Percentiles rank a stretch among this genome's conserved stretches.
These are phyloP conservation scores for Petasospora rhodanensis DNA, from an alignment of 1,139 yeast genomes.

Conservation along the genomic window DNA sequence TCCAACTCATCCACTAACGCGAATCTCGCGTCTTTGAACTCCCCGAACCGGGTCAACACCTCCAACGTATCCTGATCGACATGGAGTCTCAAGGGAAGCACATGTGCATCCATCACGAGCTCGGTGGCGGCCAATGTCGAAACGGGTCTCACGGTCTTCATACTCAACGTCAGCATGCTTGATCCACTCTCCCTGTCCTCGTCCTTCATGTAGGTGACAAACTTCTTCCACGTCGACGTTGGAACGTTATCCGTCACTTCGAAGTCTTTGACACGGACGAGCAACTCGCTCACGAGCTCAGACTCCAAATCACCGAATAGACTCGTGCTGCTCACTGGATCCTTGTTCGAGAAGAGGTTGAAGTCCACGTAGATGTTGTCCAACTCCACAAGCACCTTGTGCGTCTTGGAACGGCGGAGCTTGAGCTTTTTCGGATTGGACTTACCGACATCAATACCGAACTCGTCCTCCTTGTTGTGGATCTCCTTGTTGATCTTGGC, in stretches of 20 bases:
- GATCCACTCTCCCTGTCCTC: slow-evolving; percentile 66
- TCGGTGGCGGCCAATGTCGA: slow-evolving; percentile 67
- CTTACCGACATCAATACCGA: slow-evolving; percentile 17
- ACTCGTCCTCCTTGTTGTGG: slow-evolving; percentile 26
- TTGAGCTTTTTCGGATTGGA: slow-evolving; percentile 39
- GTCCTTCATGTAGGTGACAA: slow-evolving; percentile 64
- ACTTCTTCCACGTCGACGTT: slow-evolving; percentile 88
- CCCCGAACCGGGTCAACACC: slow-evolving; percentile 72
- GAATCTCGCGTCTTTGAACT: slow-evolving; percentile 72
- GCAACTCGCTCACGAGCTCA: slow-evolving; percentile 46
- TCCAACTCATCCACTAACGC: slow-evolving; percentile 47
- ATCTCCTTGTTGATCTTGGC: slow-evolving; percentile 49
- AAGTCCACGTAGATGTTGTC: slow-evolving; percentile 47
- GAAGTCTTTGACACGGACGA: slow-evolving; percentile 44
- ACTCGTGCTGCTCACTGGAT: slow-evolving; percentile 30
- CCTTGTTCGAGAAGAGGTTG: slow-evolving; percentile 42
- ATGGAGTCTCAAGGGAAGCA: slow-evolving; percentile 75
- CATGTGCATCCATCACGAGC: slow-evolving; percentile 46
- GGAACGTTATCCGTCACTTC: slow-evolving; percentile 75
- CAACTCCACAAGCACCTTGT: slow-evolving; percentile 60
- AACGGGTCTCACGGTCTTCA: slow-evolving; percentile 65
- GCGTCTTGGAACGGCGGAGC: slow-evolving; percentile 58
- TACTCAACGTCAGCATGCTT: slow-evolving; percentile 51
- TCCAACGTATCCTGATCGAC: slow-evolving; percentile 93
- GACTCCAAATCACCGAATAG: slow-evolving; percentile 30